Evolutionary conservation across 1,139 yeast species (phyloP), one percentile per base, ranked within the genome.

Genomic region (Candida buenavistaensis): DNA sequence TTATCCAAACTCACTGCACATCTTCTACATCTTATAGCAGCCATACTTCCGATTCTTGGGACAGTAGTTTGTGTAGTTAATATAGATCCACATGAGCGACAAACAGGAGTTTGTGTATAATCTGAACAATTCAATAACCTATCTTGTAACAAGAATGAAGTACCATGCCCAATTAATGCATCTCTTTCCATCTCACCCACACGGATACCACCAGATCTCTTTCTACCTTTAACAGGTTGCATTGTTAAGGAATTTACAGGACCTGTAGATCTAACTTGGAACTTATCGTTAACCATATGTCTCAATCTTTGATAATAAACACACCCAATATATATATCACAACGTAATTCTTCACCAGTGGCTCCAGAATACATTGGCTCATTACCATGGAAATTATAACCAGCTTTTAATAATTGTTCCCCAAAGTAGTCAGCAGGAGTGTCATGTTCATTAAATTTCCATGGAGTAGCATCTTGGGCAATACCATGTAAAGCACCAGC

Each of bases 181-280:
- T 92, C 99, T 70, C 98, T 86, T 69, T 92, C 99, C 99, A 92
- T 92, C 64, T 92, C 98, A 60, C 98, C 98, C 26, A 92, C 95
- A 75, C 99, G 95, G 51, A 92, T 92, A 83, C 99, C 99, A 67
- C 99, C 99, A 48, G 85, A 82, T 68, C 98, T 82, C 81, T 92
- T 94, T 70, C 99, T 84, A 55, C 99, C 99, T 71, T 94, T 92
- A 41, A 92, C 98, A 30, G 99, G 99, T 72, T 92, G 99, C 97
- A 92, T 90, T 12, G 98, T 94, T 55, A 92, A 75, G 23, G 95
- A 80, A 63, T 90, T 90, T 25, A 92, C 97, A 5, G 98, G 97
- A 56, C 99, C 99, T 12, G 98, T 92, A 5, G 97, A 87, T 68
- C 99, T 84, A 38, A 92, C 99, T 70, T 94, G 98, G 84, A 88